Evolutionary conservation across 2,329 filamentous ascomycete species (phyloP), one percentile per base, ranked within the genome.

Genomic region (Stachybotrys chlorohalonatus): DNA sequence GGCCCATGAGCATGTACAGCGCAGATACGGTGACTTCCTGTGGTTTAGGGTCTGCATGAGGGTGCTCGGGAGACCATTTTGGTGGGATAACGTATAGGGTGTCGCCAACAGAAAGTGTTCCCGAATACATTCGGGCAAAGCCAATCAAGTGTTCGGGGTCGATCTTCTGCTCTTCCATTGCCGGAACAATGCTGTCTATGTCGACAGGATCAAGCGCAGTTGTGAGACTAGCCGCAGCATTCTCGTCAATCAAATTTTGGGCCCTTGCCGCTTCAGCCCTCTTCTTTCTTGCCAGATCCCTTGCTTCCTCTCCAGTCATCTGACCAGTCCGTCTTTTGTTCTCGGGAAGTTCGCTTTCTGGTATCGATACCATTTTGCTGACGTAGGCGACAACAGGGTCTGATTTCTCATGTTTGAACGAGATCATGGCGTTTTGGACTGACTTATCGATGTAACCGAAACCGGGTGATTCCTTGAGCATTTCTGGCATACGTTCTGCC

Each of bases 281-380:
- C 75, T 96, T 97, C 70, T 86, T 89, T 15, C 91, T 82, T 0
- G 89, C 94, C 56, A 96, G 73, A 59, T 96, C 92, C 60, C 89
- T 79, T 4, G 94, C 94, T 71, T 97, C 94, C 58, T 96, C 94
- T 1, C 90, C 87, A 46, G 83, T 95, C 64, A 97, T 79, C 48
- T 85, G 84, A 0, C 86, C 86, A 15, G 73, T 70, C 15, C 84
- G 80, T 49, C 90, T 81, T 69, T 87, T 95, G 68, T 96, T 96
- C 53, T 93, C 83, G 0, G 90, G 89, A 6, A 99, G 76, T 63
- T 99, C 93, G 69, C 90, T 96, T 65, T 95, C 90, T 0, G 91
- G 93, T 11, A 99, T 80, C 0, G 94, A 94, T 1, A 97, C 89
- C 91, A 99, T 96, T 69, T 99, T 99, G 73, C 93, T 97, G 57